Base-by-base conservation (phyloP, 805 yeast species). In the Teunomyces kruisii region DNA sequence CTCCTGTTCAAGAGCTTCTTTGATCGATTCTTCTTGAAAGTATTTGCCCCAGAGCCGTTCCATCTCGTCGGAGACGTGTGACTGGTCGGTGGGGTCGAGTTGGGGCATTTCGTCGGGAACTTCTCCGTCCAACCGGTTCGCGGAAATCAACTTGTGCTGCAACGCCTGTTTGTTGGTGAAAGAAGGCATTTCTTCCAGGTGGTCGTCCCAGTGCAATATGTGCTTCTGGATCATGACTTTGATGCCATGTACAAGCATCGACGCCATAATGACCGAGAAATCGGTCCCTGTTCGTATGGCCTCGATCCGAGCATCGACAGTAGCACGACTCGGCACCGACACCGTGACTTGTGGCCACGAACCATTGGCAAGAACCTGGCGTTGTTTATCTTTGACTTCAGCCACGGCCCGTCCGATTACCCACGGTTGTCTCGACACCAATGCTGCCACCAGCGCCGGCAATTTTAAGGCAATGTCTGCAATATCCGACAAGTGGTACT, bases 401-500 rank as follows among this genome's bases (percentile, higher is more conserved):
- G 9, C 17, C 1, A 42, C n/a, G 10, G 43, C 31, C 29, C 39
- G 24, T 13, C 44, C 49, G 4, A 35, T 26, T 7, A 42, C n/a
- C 46, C 49, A 42, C 9, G 49, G 49, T 4, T 33, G 13, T 9
- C 17, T 22, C 13, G 16, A 13, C 10, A 46, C 15, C 10, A 28
- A 17, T 2, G 14, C 9, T 9, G 38, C 40, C 12, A 33, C 32
- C 7, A 12, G 9, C 7, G n/a, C 4, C 6, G 50, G 46, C 13
- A 51, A 22, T 8, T 39, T 24, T 3, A 51, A 32, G 8, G 24
- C 27, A 2, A 51, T 14, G 27, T 51, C 48, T 9, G 36, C 42
- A 9, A 51, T 39, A 7, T 38, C 30, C 10, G 38, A 44, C 19
- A 47, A 40, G 10, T 29, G 28, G 42, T 37, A 47, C 13, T n/a